Evolutionary conservation across 306 rosid species (phyloP), one percentile per base, ranked within the genome.

Genomic region (Rosa persica): DNA sequence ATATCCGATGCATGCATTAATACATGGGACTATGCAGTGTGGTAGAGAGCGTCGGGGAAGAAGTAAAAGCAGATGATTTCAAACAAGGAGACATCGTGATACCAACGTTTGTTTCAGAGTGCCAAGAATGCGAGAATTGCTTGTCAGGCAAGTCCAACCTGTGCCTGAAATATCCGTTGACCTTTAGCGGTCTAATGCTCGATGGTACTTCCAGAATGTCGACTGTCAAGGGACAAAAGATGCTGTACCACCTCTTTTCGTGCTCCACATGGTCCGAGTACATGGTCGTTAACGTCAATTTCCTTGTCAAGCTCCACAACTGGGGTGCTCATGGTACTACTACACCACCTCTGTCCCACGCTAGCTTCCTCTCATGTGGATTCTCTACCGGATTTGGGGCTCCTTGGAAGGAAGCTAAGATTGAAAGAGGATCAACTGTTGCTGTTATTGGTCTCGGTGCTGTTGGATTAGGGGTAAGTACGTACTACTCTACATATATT

Each of bases 201-300:
- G 85, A 81, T 38, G 74, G 57, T 36, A 77, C 84, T 52, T 84
- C 85, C 34, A 73, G 80, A 70, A 49, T 84, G 79, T 70, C 79
- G 1, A 34, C 69, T 4, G 20, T 77, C 4, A 44, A 69, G 15
- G 89, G 81, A 3, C 65, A 80, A 8, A 76, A 4, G 44, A 64
- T 64, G 60, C 43, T 71, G 3, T 80, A 78, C 85, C 87, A 83
- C 15, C 5, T 61, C 23, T 55, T 86, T 4, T 51, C 55, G 16
- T 86, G 84, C 76, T 46, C 82, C 1, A 86, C 89, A 6, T 80
- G 86, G 85, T 86, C 87, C 3, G 79, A 83, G 47, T 86, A 80
- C 83, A 80, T 57, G 69, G 83, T 83, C 2, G 66, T 72, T 20
- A 74, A 83, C 30, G 81, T 55, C 25, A 69, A 54, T 10, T 85